Percentiles rank a stretch among this genome's conserved stretches.
Conservation (phyloP, 2,329 filamentous ascomycete species). For the Acrodontium crateriforme region DNA sequence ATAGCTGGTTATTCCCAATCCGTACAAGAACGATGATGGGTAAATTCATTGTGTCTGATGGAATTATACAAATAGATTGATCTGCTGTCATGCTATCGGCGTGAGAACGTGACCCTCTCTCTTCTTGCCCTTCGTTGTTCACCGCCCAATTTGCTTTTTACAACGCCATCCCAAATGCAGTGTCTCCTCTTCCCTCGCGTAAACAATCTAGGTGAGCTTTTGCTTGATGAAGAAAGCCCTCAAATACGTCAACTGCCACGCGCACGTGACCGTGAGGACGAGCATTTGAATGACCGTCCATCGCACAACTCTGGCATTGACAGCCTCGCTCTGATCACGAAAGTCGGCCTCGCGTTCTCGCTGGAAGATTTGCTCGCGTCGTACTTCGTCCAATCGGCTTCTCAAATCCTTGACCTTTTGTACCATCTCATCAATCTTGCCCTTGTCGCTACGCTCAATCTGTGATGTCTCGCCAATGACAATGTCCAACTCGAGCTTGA, state of each 20-base stretch:
- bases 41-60: constrained; percentile 3
- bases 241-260: constrained; percentile 93
- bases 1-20: too few relatives aligned
- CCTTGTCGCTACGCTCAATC: constrained; percentile 88
- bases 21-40: background rate
- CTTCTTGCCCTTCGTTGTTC: too few relatives aligned
- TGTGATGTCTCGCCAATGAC: constrained; percentile 88
- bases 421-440: constrained; percentile 80
- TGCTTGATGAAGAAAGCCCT: constrained; percentile 99
- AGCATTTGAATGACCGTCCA: constrained; percentile 88
- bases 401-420: constrained; percentile 83
- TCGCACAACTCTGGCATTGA: constrained; percentile 79
- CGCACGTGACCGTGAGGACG: constrained; percentile 74
- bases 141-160: too few relatives aligned
- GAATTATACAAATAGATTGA: too few relatives aligned
- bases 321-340: constrained; percentile 89
- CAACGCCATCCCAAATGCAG: too few relatives aligned
- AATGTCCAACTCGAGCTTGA: constrained; percentile 77
- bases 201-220: constrained; percentile 97
- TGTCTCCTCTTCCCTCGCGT: too few relatives aligned
- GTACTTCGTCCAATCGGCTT: constrained; percentile 70
- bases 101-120: too few relatives aligned
- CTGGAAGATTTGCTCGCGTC: constrained; percentile 92
- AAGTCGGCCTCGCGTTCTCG: constrained; percentile 97
- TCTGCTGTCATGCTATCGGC: too few relatives aligned